Percentiles rank a stretch among this genome's conserved stretches.
phyloP scores from a whole-genome alignment of 2,329 filamentous ascomycete species.

The Lasiodiplodia hormozganensis region DNA sequence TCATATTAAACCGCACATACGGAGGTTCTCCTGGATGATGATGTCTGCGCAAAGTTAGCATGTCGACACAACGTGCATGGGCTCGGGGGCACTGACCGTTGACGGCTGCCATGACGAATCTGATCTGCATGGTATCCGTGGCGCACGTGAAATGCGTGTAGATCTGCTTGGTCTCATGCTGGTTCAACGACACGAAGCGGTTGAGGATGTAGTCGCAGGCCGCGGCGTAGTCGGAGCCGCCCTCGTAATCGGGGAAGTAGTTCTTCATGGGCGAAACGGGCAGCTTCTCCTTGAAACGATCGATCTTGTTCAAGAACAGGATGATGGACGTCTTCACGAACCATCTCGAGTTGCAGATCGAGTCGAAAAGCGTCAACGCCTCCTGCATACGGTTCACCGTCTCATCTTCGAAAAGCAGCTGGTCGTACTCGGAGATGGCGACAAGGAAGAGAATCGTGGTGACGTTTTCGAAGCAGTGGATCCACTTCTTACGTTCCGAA shows the following conservation, averaged over 20 bases:
- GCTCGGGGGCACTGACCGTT: slow-evolving; percentile 73
- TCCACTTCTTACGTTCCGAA: slow-evolving; percentile 99
- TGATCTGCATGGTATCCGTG: slow-evolving; percentile 97
- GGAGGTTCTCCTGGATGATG: slow-evolving; percentile 99
- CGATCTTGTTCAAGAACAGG: slow-evolving; percentile 78
- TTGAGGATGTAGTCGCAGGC: slow-evolving; percentile 99
- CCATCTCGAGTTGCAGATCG: slow-evolving; percentile 75
- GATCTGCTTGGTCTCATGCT: slow-evolving; percentile 99
- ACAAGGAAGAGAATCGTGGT: slow-evolving; percentile 96
- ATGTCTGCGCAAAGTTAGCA: slow-evolving; percentile 71
- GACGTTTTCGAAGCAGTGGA: slow-evolving; percentile 98
- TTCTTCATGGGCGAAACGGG: slow-evolving; percentile 77
- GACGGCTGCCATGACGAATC: slow-evolving; percentile 99
- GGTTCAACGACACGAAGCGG: slow-evolving; percentile 96
- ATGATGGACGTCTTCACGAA: slow-evolving; percentile 77
- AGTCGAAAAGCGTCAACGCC: slow-evolving; percentile 73
- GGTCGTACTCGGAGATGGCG: slow-evolving; percentile 96
- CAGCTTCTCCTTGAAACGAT: slow-evolving; percentile 77
- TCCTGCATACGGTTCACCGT: slow-evolving; percentile 81
- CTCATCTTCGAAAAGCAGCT: slow-evolving; percentile 94
- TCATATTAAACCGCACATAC: slow-evolving; percentile 96
- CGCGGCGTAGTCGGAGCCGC: slow-evolving; percentile 91
- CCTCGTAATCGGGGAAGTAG: slow-evolving; percentile 81
- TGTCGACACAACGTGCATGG: too few species aligned
- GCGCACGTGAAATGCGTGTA: slow-evolving; percentile 99